Evolutionary conservation across 2,329 filamentous ascomycete genomes (phyloP).

Genomic region (Chaetomium sp.): DNA sequence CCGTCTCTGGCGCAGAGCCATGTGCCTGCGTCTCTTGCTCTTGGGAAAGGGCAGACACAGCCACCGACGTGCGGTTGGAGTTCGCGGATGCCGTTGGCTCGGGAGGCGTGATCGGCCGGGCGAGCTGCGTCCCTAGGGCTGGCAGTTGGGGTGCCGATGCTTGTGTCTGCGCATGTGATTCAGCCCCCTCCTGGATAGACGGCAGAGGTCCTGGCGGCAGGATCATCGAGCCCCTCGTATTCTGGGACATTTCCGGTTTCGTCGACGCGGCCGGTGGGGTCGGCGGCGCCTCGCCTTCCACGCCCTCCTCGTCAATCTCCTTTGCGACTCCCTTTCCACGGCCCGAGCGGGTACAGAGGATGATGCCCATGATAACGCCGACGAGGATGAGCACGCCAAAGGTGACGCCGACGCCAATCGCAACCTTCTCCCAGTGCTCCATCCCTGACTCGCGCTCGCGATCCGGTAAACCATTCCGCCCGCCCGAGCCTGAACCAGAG

Average conservation of each 20-base stretch:
- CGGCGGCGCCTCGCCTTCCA: neutral
- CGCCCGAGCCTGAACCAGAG: neutral
- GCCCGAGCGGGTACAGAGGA: constrained; percentile 26
- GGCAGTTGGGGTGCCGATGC: constrained; percentile 25
- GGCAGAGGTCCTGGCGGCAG: constrained; percentile 20
- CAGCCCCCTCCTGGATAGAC: constrained; percentile 23
- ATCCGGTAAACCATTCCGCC: neutral
- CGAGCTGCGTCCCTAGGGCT: constrained; percentile 4
- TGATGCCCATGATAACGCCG: constrained; percentile 10
- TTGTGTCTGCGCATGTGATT: neutral
- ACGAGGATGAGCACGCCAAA: constrained; percentile 27
- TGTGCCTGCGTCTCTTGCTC: constrained; percentile 3
- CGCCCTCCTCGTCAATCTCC: constrained; percentile 22
- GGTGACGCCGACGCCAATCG: constrained; percentile 29
- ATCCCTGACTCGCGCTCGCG: neutral
- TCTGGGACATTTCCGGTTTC: neutral
- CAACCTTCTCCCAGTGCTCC: constrained; percentile 25
- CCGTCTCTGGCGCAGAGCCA: neutral
- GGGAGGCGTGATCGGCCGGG: constrained; percentile 10
- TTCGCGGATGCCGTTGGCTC: constrained; percentile 5
- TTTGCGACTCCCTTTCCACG: constrained; percentile 6
- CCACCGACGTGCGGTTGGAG: constrained; percentile 18
- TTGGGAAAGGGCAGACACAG: constrained; percentile 24
- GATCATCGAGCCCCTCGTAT: neutral
- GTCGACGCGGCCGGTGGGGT: neutral